These are phyloP conservation scores for Erigeron philadelphicus DNA, from an alignment of 140 eudicot genomes.

Conservation along the genomic window DNA sequence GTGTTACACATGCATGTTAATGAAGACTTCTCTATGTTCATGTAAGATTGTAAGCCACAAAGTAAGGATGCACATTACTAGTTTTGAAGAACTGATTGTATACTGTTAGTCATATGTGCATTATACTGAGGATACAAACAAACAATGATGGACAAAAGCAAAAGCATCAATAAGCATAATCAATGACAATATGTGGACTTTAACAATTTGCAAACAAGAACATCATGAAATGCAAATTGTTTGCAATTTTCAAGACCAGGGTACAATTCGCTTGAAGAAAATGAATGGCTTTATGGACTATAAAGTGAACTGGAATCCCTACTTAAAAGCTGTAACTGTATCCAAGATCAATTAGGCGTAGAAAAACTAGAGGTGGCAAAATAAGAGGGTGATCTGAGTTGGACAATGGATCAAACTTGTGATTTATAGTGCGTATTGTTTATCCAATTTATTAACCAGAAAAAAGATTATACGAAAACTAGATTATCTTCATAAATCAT, in stretches of 20 bases:
- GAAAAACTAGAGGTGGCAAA: background rate
- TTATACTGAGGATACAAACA: background rate
- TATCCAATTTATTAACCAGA: too few relatives aligned
- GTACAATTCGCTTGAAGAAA: background rate
- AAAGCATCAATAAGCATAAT: background rate
- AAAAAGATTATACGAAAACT: too few relatives aligned
- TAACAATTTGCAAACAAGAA: background rate
- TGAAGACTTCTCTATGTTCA: background rate
- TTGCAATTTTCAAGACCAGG: background rate
- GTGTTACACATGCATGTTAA: background rate
- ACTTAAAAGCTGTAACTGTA: too few relatives aligned
- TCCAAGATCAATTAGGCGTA: background rate
- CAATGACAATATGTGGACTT: background rate
- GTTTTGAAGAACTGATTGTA: background rate
- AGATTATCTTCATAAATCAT: too few relatives aligned
- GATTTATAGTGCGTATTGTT: too few relatives aligned
- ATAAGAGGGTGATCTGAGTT: too few relatives aligned
- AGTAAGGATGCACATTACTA: background rate
- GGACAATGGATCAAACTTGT: too few relatives aligned
- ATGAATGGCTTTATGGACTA: background rate
- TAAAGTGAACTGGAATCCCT: background rate
- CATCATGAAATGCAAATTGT: background rate
- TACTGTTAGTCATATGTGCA: background rate
- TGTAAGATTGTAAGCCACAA: background rate
- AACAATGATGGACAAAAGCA: background rate